These are phyloP conservation scores for Taphrina populina DNA, from an alignment of 1,139 yeast genomes.

Conservation along the genomic window DNA sequence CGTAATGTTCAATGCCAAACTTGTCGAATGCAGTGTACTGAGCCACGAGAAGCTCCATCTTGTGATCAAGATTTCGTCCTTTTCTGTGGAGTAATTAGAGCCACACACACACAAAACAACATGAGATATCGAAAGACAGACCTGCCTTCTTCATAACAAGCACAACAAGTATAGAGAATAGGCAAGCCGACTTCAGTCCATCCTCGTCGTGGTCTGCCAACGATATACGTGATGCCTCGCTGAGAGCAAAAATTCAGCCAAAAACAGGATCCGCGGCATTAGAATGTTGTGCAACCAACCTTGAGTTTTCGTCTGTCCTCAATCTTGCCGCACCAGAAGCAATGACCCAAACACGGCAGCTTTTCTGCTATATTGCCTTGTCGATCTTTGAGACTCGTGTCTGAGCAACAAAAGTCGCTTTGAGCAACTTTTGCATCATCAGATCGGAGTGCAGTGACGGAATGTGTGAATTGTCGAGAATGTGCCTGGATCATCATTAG, in stretches of 20 bases:
- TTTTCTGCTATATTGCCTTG: no score
- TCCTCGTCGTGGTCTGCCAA: conserved; percentile 29
- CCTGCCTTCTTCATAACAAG: conserved; percentile 32
- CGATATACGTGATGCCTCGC: conserved; percentile 30
- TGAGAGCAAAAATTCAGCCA: not conserved
- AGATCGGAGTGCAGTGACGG: no score
- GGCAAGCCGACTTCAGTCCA: conserved; percentile 23
- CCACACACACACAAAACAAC: not conserved
- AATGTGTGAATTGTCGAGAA: no score
- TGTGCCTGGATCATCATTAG: no score
- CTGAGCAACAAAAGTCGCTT: no score
- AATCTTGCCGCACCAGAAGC: conserved; percentile 12
- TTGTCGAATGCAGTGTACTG: conserved; percentile 27
- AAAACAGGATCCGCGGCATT: no score
- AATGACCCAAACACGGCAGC: no score
- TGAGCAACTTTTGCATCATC: no score
- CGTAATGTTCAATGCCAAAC: conserved; percentile 21
- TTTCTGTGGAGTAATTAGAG: not conserved
- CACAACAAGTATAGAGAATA: conserved; percentile 25
- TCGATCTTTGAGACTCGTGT: no score
- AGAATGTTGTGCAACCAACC: no score
- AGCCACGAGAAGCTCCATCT: conserved; percentile 25
- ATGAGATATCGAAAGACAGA: not conserved
- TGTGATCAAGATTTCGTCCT: conserved; percentile 29
- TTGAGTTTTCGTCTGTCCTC: conserved; percentile 11